Base-by-base conservation (phyloP, 495 filamentous ascomycete genomes). In the Hypoxylon subgilvum region DNA sequence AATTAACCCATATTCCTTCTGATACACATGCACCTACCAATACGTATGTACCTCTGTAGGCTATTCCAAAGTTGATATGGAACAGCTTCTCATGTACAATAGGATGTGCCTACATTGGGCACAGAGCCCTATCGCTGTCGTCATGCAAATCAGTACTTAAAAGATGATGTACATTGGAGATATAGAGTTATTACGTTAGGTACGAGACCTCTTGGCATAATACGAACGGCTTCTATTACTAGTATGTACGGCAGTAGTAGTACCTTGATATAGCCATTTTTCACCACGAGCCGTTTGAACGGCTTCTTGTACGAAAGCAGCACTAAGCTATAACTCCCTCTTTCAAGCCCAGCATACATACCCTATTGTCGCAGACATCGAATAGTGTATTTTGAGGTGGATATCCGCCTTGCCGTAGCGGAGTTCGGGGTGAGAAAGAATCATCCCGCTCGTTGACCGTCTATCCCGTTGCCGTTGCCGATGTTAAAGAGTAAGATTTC, bases 1-100 rank as follows among this genome's bases (percentile, higher is more conserved):
- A 63, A 63, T 63, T 63, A 63, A 31, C 59, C 59, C 51, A 9
- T 1, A 25, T 49, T 43, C 22, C n/a, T n/a, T n/a, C n/a, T n/a
- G n/a, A n/a, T n/a, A n/a, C n/a, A n/a, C n/a, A n/a, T n/a, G n/a
- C n/a, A n/a, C n/a, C n/a, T n/a, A n/a, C n/a, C n/a, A n/a, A n/a
- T n/a, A 31, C 25, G 18, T n/a, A 27, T 49, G 28, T 49, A 49
- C 45, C 19, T 51, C 14, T 7, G 28, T 16, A 18, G 2, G 28
- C 12, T 6, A 5, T 8, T 38, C 4, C 34, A 18, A 17, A 16
- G 4, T 7, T 40, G 8, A 27, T 27, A 27, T 27, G 23, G 3
- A 27, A 8, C 23, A n/a, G n/a, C n/a, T n/a, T n/a, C n/a, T 30
- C 27, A 30, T 30, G 31, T 35, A 35, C 31, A 35, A 6, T 35